Evolutionary conservation across 2,329 filamentous ascomycete genomes (phyloP).

Genomic region (Geosmithia morbida): DNA sequence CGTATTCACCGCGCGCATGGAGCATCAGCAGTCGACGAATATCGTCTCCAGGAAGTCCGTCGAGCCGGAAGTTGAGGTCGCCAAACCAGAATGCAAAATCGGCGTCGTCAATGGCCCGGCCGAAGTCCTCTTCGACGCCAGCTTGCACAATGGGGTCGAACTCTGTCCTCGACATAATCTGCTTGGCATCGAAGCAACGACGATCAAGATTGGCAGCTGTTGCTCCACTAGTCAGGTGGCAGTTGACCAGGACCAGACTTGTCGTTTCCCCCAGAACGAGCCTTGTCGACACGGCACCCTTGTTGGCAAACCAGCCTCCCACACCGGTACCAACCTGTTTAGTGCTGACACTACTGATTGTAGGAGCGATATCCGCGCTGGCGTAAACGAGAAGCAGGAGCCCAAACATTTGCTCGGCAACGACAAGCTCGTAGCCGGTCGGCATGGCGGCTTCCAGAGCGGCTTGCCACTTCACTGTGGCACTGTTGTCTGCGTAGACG

Average conservation of each 20-base stretch:
- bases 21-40: constrained; percentile 73
- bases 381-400: constrained; percentile 76
- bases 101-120: constrained; percentile 67
- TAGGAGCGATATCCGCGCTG: constrained; percentile 57
- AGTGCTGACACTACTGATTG: constrained; percentile 70
- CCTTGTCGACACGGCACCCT: constrained; percentile 73
- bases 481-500: constrained; percentile 57
- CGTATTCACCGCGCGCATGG: constrained; percentile 69
- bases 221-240: constrained; percentile 76
- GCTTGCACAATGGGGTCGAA: constrained; percentile 61
- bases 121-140: constrained; percentile 50
- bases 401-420: constrained; percentile 75
- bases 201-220: constrained; percentile 67
- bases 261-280: constrained; percentile 84
- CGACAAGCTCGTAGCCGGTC: constrained; percentile 58
- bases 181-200: constrained; percentile 77
- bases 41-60: constrained; percentile 78
- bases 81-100: constrained; percentile 96
- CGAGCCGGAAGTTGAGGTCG: constrained; percentile 87
- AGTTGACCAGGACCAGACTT: constrained; percentile 78
- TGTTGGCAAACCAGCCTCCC: constrained; percentile 91
- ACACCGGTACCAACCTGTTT: constrained; percentile 77
- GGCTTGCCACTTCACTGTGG: constrained; percentile 67
- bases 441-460: constrained; percentile 64
- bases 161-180: constrained; percentile 61